A percentile compares a stretch with the other conserved stretches of the same genome.
phyloP scores from a whole-genome alignment of 306 rosid genomes.

The Mimosa pudica region DNA sequence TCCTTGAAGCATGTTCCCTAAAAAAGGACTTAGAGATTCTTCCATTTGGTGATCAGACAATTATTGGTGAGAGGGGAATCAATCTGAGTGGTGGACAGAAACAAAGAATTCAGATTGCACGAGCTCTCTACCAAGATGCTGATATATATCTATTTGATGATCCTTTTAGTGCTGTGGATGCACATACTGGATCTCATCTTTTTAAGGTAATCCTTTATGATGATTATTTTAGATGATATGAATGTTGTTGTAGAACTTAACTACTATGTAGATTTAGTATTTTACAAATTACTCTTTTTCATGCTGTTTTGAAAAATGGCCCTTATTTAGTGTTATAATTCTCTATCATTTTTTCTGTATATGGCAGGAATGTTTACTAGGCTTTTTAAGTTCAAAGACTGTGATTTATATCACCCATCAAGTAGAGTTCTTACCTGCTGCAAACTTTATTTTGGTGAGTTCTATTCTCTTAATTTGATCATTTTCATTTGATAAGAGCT shows the following conservation, averaged over 20 bases:
- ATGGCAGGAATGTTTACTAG: constrained; percentile 66
- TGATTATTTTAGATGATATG: not conserved
- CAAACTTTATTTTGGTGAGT: not conserved
- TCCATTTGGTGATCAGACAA: constrained; percentile 82
- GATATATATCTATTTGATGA: constrained; percentile 73
- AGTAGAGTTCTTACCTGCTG: not conserved
- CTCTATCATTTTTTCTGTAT: not conserved
- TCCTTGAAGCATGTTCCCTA: constrained; percentile 83
- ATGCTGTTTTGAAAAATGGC: not conserved
- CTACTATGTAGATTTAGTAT: no score
- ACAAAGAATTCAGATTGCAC: constrained; percentile 67
- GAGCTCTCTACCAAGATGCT: constrained; percentile 59
- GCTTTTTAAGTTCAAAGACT: constrained; percentile 38
- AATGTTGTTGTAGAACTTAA: not conserved
- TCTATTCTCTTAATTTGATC: not conserved
- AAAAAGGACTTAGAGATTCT: constrained; percentile 79
- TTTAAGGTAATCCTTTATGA: constrained; percentile 39
- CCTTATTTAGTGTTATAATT: not conserved
- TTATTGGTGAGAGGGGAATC: constrained; percentile 90
- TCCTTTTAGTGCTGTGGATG: constrained; percentile 75
- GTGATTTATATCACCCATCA: not conserved
- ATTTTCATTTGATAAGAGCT: not conserved
- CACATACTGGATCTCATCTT: constrained; percentile 70
- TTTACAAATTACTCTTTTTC: not conserved
- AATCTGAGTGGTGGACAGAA: constrained; percentile 79